phyloP scores from a whole-genome alignment of 805 yeast genomes.

The Metschnikowia aberdeeniae region DNA sequence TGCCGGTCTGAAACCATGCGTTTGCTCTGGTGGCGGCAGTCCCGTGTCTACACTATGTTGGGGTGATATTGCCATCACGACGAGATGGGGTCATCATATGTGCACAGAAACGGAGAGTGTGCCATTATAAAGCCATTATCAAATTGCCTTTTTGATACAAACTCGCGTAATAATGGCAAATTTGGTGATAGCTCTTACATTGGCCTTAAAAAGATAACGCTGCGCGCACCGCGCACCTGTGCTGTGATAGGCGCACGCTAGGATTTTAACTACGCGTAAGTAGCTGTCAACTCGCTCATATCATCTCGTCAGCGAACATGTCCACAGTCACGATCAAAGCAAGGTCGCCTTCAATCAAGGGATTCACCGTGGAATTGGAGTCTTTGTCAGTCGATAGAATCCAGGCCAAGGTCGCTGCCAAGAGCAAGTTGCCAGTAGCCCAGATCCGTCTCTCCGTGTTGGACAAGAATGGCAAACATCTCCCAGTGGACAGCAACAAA shows the following conservation, averaged over 20 bases:
- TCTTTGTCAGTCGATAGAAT: slow-evolving; percentile 39
- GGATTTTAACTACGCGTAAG: not conserved
- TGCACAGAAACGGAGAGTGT: too few relatives aligned
- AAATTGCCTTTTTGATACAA: not conserved
- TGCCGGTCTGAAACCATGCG: too few relatives aligned
- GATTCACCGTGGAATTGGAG: slow-evolving; percentile 39
- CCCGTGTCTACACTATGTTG: too few relatives aligned
- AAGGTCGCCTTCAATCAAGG: slow-evolving; percentile 55
- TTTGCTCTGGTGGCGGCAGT: too few relatives aligned
- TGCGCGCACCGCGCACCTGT: not conserved
- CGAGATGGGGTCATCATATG: too few relatives aligned
- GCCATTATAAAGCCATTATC: not conserved
- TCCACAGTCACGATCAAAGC: slow-evolving; percentile 50
- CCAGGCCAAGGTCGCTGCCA: slow-evolving; percentile 41
- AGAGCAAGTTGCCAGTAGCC: slow-evolving; percentile 32
- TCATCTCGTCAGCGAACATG: slow-evolving; percentile 24
- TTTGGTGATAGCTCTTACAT: not conserved
- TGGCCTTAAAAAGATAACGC: not conserved
- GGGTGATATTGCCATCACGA: too few relatives aligned
- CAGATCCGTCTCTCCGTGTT: slow-evolving; percentile 27
- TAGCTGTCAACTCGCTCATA: slow-evolving; percentile 1
- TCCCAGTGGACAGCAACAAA: slow-evolving; percentile 43
- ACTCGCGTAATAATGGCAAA: not conserved
- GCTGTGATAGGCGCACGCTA: slow-evolving; percentile 3
- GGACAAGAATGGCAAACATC: slow-evolving; percentile 29